These are phyloP conservation scores for Colletotrichum godetiae DNA, from an alignment of 2,329 filamentous ascomycete species.

Conservation along the genomic window DNA sequence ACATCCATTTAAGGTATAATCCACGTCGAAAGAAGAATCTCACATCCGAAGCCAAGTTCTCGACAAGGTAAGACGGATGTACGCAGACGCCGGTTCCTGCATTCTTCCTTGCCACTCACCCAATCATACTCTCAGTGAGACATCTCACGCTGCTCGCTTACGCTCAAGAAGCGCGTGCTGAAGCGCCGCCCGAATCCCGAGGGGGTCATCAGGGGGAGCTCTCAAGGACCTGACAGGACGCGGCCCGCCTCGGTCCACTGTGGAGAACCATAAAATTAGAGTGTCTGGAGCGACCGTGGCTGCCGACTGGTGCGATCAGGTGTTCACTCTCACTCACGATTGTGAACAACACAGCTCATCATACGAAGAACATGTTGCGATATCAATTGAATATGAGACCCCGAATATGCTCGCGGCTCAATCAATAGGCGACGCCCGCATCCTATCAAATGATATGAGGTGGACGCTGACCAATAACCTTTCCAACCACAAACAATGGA, in stretches of 20 bases:
- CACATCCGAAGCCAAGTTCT: background rate
- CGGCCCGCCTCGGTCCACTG: slow-evolving; percentile 3
- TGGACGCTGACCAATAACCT: too few species aligned
- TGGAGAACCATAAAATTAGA: slow-evolving; percentile 17
- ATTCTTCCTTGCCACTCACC: background rate
- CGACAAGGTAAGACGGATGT: background rate
- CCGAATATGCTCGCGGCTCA: background rate
- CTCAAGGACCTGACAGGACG: background rate
- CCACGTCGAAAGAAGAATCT: background rate
- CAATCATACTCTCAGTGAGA: background rate
- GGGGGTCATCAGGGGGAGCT: background rate
- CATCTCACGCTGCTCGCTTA: background rate
- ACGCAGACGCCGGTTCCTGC: slow-evolving; percentile 3
- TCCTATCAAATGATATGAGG: too few species aligned
- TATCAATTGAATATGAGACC: background rate
- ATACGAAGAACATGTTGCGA: background rate
- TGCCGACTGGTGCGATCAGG: background rate
- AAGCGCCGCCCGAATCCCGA: background rate
- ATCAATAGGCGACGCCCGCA: too few species aligned
- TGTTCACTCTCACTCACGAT: background rate
- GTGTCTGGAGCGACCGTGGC: background rate
- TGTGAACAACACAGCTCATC: background rate
- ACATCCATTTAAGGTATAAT: background rate
- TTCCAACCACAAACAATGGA: too few species aligned
- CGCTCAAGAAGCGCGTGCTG: background rate